These are phyloP conservation scores for Aspergillus fischeri DNA, from an alignment of 2,329 filamentous ascomycete species.

Conservation along the genomic window DNA sequence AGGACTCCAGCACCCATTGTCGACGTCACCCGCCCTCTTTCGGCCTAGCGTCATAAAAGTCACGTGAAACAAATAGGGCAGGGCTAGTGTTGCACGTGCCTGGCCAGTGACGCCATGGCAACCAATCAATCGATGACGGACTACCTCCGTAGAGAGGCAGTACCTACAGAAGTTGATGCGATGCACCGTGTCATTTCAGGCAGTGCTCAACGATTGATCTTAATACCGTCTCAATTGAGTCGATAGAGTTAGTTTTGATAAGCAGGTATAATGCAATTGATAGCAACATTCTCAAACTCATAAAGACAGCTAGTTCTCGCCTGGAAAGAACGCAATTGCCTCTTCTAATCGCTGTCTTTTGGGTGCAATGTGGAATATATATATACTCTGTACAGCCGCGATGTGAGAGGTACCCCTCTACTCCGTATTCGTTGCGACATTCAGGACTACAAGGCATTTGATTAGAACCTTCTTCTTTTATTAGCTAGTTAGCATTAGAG, in stretches of 20 bases:
- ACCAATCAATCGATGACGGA: not conserved
- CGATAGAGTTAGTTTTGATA: not conserved
- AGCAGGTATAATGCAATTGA: too few species aligned
- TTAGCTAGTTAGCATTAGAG: not conserved
- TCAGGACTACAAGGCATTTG: not conserved
- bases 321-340: too few species aligned
- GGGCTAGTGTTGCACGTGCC: not conserved
- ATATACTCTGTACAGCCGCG: too few species aligned
- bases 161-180: too few species aligned
- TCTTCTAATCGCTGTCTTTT: too few species aligned
- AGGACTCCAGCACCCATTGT: not conserved
- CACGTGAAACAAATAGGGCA: not conserved
- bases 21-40: not conserved
- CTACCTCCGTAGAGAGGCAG: too few species aligned
- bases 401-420: too few species aligned
- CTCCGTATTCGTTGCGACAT: too few species aligned
- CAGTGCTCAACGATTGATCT: too few species aligned
- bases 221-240: too few species aligned
- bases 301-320: not conserved
- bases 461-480: not conserved
- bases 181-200: too few species aligned
- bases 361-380: not conserved
- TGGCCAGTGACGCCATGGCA: not conserved
- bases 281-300: too few species aligned
- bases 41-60: not conserved